Percentiles rank a stretch among this genome's conserved stretches.
Evolutionary conservation across 1,139 yeast genomes (phyloP).

Genomic region (Saccharomyces hybrid): DNA sequence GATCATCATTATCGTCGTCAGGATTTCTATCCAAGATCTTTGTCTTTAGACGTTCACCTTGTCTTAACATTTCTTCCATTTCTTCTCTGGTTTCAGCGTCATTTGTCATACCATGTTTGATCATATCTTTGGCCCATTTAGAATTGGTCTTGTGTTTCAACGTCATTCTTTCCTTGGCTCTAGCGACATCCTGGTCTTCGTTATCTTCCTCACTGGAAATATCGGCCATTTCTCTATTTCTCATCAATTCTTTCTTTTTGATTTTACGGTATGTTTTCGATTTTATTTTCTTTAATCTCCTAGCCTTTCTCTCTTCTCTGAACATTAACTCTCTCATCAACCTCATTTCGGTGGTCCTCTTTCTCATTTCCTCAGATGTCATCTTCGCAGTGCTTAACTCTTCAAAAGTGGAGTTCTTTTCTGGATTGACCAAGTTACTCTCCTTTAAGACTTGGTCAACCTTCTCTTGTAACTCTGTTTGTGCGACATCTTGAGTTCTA

Average conservation of each 20-base stretch:
- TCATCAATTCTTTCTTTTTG: slow-evolving; percentile 74
- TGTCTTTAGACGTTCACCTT: slow-evolving; percentile 69
- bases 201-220: slow-evolving; percentile 45
- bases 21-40: slow-evolving; percentile 66
- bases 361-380: slow-evolving; percentile 69
- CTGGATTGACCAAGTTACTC: slow-evolving; percentile 66
- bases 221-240: slow-evolving; percentile 61
- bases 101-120: slow-evolving; percentile 82
- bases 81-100: slow-evolving; percentile 79
- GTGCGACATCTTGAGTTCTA: slow-evolving; percentile 40
- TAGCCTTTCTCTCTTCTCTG: slow-evolving; percentile 87
- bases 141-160: slow-evolving; percentile 82
- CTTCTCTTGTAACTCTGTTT: slow-evolving; percentile 60
- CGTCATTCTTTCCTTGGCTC: slow-evolving; percentile 91
- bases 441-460: slow-evolving; percentile 54
- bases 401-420: slow-evolving; percentile 75
- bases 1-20: slow-evolving; percentile 35
- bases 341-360: slow-evolving; percentile 76
- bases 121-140: slow-evolving; percentile 87
- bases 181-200: slow-evolving; percentile 59
- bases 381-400: slow-evolving; percentile 78
- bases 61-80: slow-evolving; percentile 87
- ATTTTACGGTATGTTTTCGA: slow-evolving; percentile 84
- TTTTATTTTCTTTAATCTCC: slow-evolving; percentile 86
- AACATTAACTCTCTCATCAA: slow-evolving; percentile 94